Evolutionary conservation across 148 eudicot species (phyloP), one percentile per base, ranked within the genome.

Genomic region (Diospyros lotus): DNA sequence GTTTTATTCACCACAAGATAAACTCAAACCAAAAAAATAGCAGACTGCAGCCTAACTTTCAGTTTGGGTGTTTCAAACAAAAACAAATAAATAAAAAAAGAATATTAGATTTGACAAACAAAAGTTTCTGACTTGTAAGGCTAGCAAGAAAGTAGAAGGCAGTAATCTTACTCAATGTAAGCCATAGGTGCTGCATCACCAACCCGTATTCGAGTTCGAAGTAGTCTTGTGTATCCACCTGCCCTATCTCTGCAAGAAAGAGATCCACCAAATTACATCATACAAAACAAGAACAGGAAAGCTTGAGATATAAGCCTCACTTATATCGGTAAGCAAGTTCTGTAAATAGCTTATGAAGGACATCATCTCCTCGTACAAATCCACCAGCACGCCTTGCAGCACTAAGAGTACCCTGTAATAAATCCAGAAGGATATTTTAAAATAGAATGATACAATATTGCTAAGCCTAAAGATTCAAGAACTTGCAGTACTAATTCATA

Each of bases 151-250:
- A 59, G 56, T 14, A 4, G 28, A 45, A 74, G 28, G 61, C 4
- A 53, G 58, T 39, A 72, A 60, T 60, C 92, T 77, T 89, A 94
- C 98, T 94, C 98, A 40, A 94, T 92, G 77, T 94, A 94, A 14
- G 98, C 98, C 98, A 94, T 94, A 48, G 97, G 91, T 68, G 98
- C 98, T 58, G 97, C 97, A 87, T 94, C 98, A 76, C 98, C 97
- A 73, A 94, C 97, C 79, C 98, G 86, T 45, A 94, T 87, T 71
- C 98, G 89, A 43, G 98, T 92, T 73, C 98, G 90, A 45, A 94
- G 93, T 82, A 94, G 11, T 78, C 98, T 87, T 73, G 98, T 92
- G 77, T 92, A 94, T 75, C 98, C 98, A 71, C 98, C 98, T 17
- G 91, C 91, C 82, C 98, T 89, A 73, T 87, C 91, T 77, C 98